Evolutionary conservation across 495 filamentous ascomycete species (phyloP), one percentile per base, ranked within the genome.

Genomic region (Extremus antarcticus): DNA sequence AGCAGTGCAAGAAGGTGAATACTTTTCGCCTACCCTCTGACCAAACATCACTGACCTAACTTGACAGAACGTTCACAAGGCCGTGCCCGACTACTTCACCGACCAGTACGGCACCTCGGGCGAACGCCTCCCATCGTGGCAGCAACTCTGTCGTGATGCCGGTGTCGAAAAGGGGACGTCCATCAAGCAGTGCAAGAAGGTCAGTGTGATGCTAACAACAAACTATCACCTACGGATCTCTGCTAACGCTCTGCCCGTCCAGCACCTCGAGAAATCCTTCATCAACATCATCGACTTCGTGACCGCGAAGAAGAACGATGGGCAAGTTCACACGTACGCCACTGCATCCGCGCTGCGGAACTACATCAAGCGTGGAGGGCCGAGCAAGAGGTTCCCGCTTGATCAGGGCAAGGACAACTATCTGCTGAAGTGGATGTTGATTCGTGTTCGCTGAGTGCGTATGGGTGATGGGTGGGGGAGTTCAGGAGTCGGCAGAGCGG

Each of bases 1-100:
- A 35, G 8, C 20, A 60, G 50, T 53, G 56, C 43, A 58, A 52
- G 22, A 53, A 52, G 17, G 55, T 53, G 47, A 51, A 9, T 46
- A 24, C 38, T 24, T 43, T 41, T 20, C 29, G 3, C 50, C 35
- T n/a, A 39, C 9, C 9, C 9, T 39, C 35, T 9, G n/a, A 39
- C n/a, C n/a, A n/a, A 39, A 39, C n/a, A n/a, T n/a, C n/a, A n/a
- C 9, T 39, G 35, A 39, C 9, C n/a, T 9, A n/a, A 39, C 9
- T 39, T 9, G 35, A 3, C 50, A 22, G n/a, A n/a, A n/a, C n/a
- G n/a, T n/a, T n/a, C n/a, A n/a, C n/a, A n/a, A n/a, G n/a, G n/a
- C n/a, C n/a, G n/a, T n/a, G 22, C 15, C 20, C 17, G 13, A 23
- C 47, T 40, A 4, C 50, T 9, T 21, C n/a, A 7, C 11, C 4